These are phyloP conservation scores for Coemansia sp. DNA, from an alignment of 192 early-diverging fungal species.

Conservation along the genomic window DNA sequence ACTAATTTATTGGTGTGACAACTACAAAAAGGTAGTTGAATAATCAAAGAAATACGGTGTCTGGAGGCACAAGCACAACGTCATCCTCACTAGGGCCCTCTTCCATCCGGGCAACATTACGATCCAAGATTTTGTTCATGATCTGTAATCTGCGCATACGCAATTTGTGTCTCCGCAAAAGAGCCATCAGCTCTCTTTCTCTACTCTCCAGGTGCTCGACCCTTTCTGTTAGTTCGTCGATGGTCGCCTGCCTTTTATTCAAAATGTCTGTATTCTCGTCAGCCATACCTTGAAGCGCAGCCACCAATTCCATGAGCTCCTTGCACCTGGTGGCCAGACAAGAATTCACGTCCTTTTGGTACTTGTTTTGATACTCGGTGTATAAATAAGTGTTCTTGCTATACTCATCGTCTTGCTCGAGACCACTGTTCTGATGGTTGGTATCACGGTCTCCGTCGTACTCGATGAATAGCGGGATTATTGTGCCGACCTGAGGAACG, in stretches of 20 bases:
- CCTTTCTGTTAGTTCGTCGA: not conserved
- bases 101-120: not conserved
- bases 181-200: not conserved
- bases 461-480: not conserved
- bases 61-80: not conserved
- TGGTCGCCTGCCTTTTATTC: not conserved
- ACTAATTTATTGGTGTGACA: no score
- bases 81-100: not conserved
- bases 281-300: not conserved
- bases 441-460: not conserved
- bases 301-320: not conserved
- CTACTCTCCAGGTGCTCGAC: not conserved
- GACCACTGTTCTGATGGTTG: not conserved
- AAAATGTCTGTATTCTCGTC: not conserved
- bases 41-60: no score
- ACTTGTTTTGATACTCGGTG: not conserved
- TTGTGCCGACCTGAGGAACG: not conserved
- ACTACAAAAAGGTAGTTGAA: no score
- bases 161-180: not conserved
- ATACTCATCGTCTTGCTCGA: not conserved
- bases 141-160: not conserved
- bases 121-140: not conserved
- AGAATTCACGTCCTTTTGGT: not conserved
- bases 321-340: no score
- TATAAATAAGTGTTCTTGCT: not conserved